Percentiles rank a stretch among this genome's conserved stretches.
Evolutionary conservation across 495 filamentous ascomycete species (phyloP).

Genomic region (Lineolata rhizophorae): DNA sequence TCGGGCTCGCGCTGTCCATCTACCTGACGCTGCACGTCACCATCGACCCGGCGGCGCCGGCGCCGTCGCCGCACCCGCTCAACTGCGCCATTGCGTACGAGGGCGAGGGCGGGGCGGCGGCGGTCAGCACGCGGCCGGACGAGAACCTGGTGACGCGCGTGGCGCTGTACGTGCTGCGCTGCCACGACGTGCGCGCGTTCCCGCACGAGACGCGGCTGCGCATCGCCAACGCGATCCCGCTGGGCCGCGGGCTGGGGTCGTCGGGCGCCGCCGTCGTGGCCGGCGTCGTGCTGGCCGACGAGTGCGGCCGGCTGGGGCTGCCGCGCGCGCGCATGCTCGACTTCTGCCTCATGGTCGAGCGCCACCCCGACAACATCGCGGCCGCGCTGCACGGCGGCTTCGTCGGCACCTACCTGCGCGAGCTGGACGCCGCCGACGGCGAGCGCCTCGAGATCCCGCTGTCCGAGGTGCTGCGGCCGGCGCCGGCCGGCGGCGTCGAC

Average conservation of each 20-base stretch:
- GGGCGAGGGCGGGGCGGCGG: constrained; percentile 52
- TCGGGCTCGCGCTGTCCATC: constrained; percentile 79
- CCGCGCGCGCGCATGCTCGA: constrained; percentile 71
- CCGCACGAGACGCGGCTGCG: constrained; percentile 73
- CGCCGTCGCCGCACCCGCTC: constrained; percentile 34
- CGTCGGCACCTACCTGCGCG: constrained; percentile 83
- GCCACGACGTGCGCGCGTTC: constrained; percentile 64
- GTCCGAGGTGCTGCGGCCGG: constrained; percentile 75
- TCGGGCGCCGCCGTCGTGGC: constrained; percentile 90
- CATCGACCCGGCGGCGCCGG: constrained; percentile 31
- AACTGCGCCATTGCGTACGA: constrained; percentile 86
- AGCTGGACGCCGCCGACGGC: constrained; percentile 65
- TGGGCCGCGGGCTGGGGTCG: constrained; percentile 75
- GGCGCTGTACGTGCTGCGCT: constrained; percentile 78
- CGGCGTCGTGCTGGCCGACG: constrained; percentile 77
- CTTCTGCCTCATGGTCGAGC: constrained; percentile 87
- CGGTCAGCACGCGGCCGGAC: constrained; percentile 56
- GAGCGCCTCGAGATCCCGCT: constrained; percentile 83
- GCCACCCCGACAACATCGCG: constrained; percentile 92
- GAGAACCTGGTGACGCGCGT: constrained; percentile 79
- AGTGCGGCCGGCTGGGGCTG: constrained; percentile 59
- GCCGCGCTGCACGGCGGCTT: constrained; percentile 93
- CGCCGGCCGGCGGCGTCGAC: constrained; percentile 68
- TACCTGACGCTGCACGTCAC: constrained; percentile 69
- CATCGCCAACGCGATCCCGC: constrained; percentile 79